These are phyloP conservation scores for Salisapilia sapeloensis DNA, from an alignment of 352 stramenopile genomes.

Conservation along the genomic window DNA sequence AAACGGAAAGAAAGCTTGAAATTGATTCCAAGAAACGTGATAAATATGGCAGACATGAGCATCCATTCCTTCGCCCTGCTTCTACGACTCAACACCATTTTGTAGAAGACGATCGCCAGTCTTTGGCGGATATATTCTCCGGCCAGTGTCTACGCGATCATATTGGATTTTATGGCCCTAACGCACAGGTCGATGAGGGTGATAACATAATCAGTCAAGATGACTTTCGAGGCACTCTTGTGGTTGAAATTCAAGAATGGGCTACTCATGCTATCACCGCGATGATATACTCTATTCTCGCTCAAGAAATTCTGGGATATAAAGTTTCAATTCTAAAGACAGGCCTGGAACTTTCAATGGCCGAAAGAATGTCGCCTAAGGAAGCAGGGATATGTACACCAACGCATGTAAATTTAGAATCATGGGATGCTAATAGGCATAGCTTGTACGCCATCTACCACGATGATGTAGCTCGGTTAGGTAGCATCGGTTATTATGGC, in stretches of 20 bases:
- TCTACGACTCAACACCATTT: constrained; percentile 10
- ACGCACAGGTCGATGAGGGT: constrained; percentile 3
- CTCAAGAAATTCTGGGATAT: constrained; percentile 18
- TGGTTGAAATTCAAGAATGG: constrained; percentile 25
- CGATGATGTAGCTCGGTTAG: constrained; percentile 10
- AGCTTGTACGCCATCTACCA: constrained; percentile 5
- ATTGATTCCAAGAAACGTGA: constrained; percentile 10
- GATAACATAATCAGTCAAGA: constrained; percentile 4
- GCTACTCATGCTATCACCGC: constrained; percentile 13
- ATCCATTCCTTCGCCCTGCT: constrained; percentile 21
- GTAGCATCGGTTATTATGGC: constrained; percentile 10
- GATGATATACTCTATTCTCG: constrained; percentile 24
- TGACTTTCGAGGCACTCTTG: constrained; percentile 10
- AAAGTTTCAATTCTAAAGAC: constrained; percentile 7
- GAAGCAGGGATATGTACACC: constrained; percentile 9
- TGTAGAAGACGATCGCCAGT: constrained; percentile 11
- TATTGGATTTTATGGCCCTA: constrained; percentile 7
- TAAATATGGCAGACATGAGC: constrained; percentile 7
- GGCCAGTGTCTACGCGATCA: constrained; percentile 2
- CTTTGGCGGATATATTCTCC: constrained; percentile 3
- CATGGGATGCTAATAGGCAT: constrained; percentile 8
- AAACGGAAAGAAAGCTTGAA: constrained; percentile 6
- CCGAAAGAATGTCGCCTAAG: constrained; percentile 15
- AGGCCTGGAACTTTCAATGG: constrained; percentile 2
- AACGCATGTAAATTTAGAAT: constrained; percentile 17